Conservation (phyloP, 306 rosid species). For the Cucumis sativus region DNA sequence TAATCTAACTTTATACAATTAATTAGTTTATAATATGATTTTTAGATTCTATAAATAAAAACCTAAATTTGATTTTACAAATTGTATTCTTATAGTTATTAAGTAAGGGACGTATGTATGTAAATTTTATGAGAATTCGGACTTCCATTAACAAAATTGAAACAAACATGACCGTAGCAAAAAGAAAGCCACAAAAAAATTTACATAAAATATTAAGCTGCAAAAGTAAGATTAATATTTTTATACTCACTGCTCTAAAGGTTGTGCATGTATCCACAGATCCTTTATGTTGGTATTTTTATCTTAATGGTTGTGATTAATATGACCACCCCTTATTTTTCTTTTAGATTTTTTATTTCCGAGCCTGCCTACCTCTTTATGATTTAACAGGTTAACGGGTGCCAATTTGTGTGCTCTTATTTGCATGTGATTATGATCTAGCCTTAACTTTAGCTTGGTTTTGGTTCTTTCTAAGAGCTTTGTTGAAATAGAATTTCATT, state of each 20-base stretch:
- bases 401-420: not conserved
- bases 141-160: too few species aligned
- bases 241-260: not conserved
- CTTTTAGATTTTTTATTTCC: not conserved
- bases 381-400: not conserved
- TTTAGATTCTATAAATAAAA: not conserved
- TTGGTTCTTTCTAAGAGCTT: not conserved
- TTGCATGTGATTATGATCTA: not conserved
- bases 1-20: not conserved
- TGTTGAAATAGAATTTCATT: not conserved
- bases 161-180: too few species aligned
- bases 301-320: not conserved
- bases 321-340: not conserved
- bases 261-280: not conserved
- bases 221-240: not conserved
- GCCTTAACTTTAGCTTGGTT: not conserved
- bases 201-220: too few species aligned
- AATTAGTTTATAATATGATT: not conserved
- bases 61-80: not conserved
- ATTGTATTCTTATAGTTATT: not conserved
- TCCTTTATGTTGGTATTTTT: not conserved
- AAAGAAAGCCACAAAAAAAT: too few species aligned
- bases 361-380: not conserved
- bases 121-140: too few species aligned
- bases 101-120: not conserved